Evolutionary conservation across 305 asterid genomes (phyloP).

Genomic region (Striga hermonthica): DNA sequence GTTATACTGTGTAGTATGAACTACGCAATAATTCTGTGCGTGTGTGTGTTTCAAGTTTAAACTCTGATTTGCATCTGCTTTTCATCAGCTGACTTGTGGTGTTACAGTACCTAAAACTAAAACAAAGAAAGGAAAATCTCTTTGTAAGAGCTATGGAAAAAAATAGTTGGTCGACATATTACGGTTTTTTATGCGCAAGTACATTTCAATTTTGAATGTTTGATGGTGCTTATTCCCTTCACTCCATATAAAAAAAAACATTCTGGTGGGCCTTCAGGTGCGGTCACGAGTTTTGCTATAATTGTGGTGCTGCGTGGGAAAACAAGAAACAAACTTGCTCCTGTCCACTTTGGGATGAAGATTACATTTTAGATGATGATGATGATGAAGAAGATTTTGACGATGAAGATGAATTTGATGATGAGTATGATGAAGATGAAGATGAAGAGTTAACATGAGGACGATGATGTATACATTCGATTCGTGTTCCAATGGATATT

Average conservation of each 20-base stretch:
- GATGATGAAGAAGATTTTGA: constrained; percentile 29
- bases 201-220: not conserved
- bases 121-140: too few species aligned
- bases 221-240: not conserved
- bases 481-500: constrained; percentile 34
- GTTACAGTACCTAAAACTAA: too few species aligned
- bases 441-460: constrained; percentile 7
- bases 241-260: constrained; percentile 5
- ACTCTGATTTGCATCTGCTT: too few species aligned
- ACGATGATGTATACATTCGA: constrained; percentile 27
- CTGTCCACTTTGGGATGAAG: constrained; percentile 73
- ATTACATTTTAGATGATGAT: constrained; percentile 40
- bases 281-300: constrained; percentile 77
- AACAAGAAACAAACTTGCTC: constrained; percentile 56
- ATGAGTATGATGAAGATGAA: constrained; percentile 17
- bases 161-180: not conserved
- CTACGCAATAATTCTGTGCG: too few species aligned
- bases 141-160: not conserved
- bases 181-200: too few species aligned
- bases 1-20: too few species aligned
- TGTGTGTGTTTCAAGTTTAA: too few species aligned
- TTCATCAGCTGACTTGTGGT: too few species aligned
- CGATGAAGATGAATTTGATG: constrained; percentile 25
- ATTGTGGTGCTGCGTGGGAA: constrained; percentile 74
- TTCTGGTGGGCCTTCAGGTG: constrained; percentile 45